Base-by-base conservation (phyloP, 2,329 filamentous ascomycete species). In the Aspergillus niger region DNA sequence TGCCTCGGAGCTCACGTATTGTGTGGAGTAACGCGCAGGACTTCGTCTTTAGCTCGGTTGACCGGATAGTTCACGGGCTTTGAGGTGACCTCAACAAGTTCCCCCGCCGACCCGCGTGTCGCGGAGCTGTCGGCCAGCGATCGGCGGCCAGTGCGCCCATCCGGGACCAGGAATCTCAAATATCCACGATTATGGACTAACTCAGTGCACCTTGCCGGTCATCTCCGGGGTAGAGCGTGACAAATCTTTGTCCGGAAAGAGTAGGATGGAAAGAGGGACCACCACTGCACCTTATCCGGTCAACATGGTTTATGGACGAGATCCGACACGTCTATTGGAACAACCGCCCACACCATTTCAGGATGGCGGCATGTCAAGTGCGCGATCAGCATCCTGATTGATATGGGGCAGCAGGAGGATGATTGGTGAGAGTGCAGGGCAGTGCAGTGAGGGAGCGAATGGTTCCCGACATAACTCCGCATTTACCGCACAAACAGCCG, bases 201-300 rank as follows among this genome's bases (percentile, higher is more conserved):
- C n/a, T 17, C 10, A 38, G 32, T 13, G 32, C 11, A 36, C 32
- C 11, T 36, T 13, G 32, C 32, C 28, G 41, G 39, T 24, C 43
- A 22, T 28, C 22, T 44, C 50, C 67, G 67, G 13, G 63, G 64
- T 3, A 67, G 71, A 44, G 65, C 71, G 44, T 65, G 62, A 63
- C 64, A 66, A 66, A 66, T 66, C 10, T 26, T 49, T 48, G 22
- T n/a, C 44, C 44, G 24, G 44, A 49, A 49, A 30, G 24, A 28
- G 44, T 43, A 43, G 17, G 32, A 36, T 6, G 32, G 32, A 36
- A 36, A 36, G 32, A 36, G 32, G 32, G 32, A 15, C 32, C 32
- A 36, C 10, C 11, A 36, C 32, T 36, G 32, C 11, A 36, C 32
- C 10, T 36, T 13, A 13, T 10, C n/a, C n/a, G n/a, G 17, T 43